Conservation (phyloP, 2,329 filamentous ascomycete genomes). For the Pyricularia sp. region DNA sequence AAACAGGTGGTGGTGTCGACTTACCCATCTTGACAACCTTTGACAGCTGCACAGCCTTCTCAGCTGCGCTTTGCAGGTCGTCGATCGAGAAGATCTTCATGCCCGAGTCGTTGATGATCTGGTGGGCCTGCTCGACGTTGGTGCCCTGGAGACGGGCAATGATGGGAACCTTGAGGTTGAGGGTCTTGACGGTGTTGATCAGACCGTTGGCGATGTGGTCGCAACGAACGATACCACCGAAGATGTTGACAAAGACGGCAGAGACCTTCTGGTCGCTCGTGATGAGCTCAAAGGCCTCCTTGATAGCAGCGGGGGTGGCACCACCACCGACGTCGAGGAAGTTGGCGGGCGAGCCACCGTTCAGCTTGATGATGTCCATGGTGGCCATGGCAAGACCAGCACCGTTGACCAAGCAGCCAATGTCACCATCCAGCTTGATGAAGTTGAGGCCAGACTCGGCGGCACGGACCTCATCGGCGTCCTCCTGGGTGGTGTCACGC, state of each 20-base stretch:
- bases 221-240: conserved; percentile 95
- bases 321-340: conserved; percentile 98
- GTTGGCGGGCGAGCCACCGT: conserved; percentile 90
- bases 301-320: conserved; percentile 91
- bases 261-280: conserved; percentile 97
- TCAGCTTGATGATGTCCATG: conserved; percentile 99
- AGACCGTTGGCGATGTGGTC: conserved; percentile 94
- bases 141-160: conserved; percentile 96
- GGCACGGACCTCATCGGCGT: conserved; percentile 93
- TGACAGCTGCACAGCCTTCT: conserved; percentile 97
- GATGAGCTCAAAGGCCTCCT: conserved; percentile 96
- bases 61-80: conserved; percentile 89
- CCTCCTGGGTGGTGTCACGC: conserved; percentile 92
- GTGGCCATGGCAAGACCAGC: conserved; percentile 99
- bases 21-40: conserved; percentile 97
- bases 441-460: conserved; percentile 94
- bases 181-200: conserved; percentile 84
- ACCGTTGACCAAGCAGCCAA: conserved; percentile 97
- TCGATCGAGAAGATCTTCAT: conserved; percentile 99
- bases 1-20: conserved; percentile 18
- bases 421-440: conserved; percentile 99
- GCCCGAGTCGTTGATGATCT: conserved; percentile 89
- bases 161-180: conserved; percentile 94
- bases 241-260: conserved; percentile 99
- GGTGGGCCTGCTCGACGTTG: conserved; percentile 90